Base-by-base conservation (phyloP, 176 grass and related monocot species). In the Cenchrus fungigraminus region DNA sequence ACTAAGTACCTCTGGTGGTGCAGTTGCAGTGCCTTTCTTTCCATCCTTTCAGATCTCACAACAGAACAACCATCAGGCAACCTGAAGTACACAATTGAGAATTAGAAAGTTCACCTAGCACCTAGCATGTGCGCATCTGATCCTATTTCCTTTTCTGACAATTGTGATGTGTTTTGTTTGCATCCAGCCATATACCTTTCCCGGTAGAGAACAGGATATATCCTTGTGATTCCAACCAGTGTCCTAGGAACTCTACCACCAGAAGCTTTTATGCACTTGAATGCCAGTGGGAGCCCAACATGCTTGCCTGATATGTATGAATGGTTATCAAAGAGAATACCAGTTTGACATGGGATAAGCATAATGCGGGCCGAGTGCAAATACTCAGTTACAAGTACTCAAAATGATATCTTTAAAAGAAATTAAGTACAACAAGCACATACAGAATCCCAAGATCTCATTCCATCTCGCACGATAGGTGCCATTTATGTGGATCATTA, bases 1-100 rank as follows among this genome's bases (percentile, higher is more conserved):
- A 85, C 14, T 56, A 74, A 47, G 16, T 88, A 98, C 96, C 96
- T 95, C 53, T 94, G 91, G 10, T 95, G 85, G 70, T 93, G 92
- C 64, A 93, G 56, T 34, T 94, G 89, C 75, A 95, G 89, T 4
- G 89, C 96, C 79, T 85, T 93, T 52, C 80, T 87, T 90, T 98
- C 96, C 83, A 86, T 92, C 77, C 80, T 89, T 92, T 98, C 96
- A 87, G 96, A 95, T 86, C 96, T 92, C 80, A 98, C 91, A 85
- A 92, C 43, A 85, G 65, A 92, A 64, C 29, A 59, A 74, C 93
- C 96, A 76, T 90, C 90, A 83, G 87, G 79, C 45, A 98, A 86
- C 85, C 96, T 98, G 87, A 89, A 83, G 47, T 84, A 90, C 16
- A 75, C 37, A 81, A 86, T 81, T 59, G 69, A 71, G 34, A 71